These are phyloP conservation scores for Aspergillus floridensis DNA, from an alignment of 2,329 filamentous ascomycete species.

Conservation along the genomic window DNA sequence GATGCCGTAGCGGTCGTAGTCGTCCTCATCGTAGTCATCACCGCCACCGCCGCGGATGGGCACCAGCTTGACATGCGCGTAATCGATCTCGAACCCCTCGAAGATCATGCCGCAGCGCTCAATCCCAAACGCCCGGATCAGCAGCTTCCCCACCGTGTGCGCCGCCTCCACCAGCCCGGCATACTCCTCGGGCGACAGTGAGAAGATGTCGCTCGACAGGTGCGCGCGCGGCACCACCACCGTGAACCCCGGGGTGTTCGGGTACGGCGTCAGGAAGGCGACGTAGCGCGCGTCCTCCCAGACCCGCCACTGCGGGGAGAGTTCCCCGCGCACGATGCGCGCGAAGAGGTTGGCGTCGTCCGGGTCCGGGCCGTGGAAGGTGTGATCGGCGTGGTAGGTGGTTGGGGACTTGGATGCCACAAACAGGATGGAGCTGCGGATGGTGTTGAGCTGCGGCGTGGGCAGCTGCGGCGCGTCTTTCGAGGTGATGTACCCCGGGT, in stretches of 20 bases:
- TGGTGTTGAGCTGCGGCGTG: background rate
- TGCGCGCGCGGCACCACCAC: constrained; percentile 3
- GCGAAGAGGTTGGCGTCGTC: constrained; percentile 3
- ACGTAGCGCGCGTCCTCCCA: constrained; percentile 5
- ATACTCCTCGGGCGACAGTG: background rate
- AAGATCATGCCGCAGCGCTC: constrained; percentile 7
- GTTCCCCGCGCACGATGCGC: background rate
- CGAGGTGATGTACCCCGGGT: constrained; percentile 5
- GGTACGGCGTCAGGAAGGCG: constrained; percentile 5
- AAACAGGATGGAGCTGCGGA: background rate
- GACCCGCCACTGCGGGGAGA: constrained; percentile 1
- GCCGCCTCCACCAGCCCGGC: background rate
- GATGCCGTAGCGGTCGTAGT: background rate
- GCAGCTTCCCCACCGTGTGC: background rate
- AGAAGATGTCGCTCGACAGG: constrained; percentile 3
- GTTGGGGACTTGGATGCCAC: background rate
- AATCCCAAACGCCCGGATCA: background rate
- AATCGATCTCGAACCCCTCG: constrained; percentile 8
- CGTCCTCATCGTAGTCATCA: background rate
- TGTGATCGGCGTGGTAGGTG: background rate
- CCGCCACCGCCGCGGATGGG: background rate
- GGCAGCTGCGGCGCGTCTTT: background rate
- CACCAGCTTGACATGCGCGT: constrained; percentile 8
- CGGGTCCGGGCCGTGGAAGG: background rate
- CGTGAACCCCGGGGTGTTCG: constrained; percentile 4